These are phyloP conservation scores for Phialemonium atrogriseum DNA, from an alignment of 2,329 filamentous ascomycete genomes.

Conservation along the genomic window DNA sequence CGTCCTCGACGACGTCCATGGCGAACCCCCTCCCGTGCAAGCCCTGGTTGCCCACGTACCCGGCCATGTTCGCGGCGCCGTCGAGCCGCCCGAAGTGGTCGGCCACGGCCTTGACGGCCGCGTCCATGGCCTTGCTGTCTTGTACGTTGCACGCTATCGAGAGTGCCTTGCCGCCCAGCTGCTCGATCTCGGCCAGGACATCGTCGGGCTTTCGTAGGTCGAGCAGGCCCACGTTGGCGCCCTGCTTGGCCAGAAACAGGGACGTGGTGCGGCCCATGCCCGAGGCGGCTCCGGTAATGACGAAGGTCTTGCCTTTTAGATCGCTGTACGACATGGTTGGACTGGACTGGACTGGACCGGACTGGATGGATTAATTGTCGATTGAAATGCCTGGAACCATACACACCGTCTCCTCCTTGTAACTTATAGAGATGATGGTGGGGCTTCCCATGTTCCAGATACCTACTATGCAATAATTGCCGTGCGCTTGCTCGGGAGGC, in stretches of 20 bases:
- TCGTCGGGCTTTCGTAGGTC: slow-evolving; percentile 28
- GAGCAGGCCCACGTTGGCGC: slow-evolving; percentile 33
- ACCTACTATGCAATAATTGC: no score
- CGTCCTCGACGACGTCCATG: slow-evolving; percentile 9
- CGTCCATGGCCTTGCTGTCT: slow-evolving; percentile 14
- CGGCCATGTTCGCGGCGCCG: slow-evolving; percentile 21
- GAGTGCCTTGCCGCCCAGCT: slow-evolving; percentile 4
- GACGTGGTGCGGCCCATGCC: slow-evolving; percentile 39
- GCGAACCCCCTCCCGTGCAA: slow-evolving; percentile 7
- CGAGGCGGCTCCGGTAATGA: slow-evolving; percentile 35
- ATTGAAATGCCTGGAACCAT: no score
- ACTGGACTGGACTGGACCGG: no score
- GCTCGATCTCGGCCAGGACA: slow-evolving; percentile 5
- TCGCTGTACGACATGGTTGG: no score
- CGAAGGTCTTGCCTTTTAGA: slow-evolving; percentile 33
- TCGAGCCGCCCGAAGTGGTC: slow-evolving; percentile 17
- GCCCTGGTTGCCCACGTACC: slow-evolving; percentile 16
- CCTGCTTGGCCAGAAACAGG: slow-evolving; percentile 28
- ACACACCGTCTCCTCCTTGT: no score
- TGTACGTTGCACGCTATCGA: slow-evolving; percentile 16
- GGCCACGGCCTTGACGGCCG: slow-evolving; percentile 18
- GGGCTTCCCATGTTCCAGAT: no score
- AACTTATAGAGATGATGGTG: no score
- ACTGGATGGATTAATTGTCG: no score
- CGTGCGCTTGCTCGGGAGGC: no score